Percentiles rank a stretch among this genome's conserved stretches.
Conservation (phyloP, 257 asterid species). For the Jaltomata sinuosa region DNA sequence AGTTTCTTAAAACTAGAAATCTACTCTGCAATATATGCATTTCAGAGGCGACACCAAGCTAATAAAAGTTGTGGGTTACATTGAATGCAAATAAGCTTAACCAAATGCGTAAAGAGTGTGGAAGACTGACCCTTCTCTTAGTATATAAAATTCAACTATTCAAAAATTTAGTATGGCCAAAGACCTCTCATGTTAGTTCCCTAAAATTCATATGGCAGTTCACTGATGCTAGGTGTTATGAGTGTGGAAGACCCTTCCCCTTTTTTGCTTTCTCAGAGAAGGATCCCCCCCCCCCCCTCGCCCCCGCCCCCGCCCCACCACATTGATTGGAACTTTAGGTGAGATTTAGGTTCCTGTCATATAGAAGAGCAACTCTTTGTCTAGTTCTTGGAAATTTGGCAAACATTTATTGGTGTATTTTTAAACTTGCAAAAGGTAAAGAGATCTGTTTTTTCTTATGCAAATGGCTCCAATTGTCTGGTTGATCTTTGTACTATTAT, state of each 20-base stretch:
- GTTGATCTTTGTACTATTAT: neutral
- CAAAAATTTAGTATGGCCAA: neutral
- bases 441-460: neutral
- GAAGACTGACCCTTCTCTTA: neutral
- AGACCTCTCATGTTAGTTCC: neutral
- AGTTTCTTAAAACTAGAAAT: neutral
- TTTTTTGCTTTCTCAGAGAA: neutral
- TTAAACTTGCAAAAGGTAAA: neutral
- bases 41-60: neutral
- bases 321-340: neutral
- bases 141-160: neutral
- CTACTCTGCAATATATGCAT: neutral
- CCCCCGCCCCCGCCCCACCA: too few relatives aligned
- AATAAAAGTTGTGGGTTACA: neutral
- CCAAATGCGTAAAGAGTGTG: neutral
- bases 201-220: neutral
- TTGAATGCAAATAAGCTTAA: neutral
- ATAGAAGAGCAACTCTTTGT: neutral
- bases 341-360: neutral
- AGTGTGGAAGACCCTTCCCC: neutral
- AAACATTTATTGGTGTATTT: neutral
- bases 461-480: neutral
- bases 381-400: neutral
- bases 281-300: too few relatives aligned
- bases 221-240: neutral